These are phyloP conservation scores for Geotrichum phurueaensis DNA, from an alignment of 1,139 yeast genomes.

Conservation along the genomic window DNA sequence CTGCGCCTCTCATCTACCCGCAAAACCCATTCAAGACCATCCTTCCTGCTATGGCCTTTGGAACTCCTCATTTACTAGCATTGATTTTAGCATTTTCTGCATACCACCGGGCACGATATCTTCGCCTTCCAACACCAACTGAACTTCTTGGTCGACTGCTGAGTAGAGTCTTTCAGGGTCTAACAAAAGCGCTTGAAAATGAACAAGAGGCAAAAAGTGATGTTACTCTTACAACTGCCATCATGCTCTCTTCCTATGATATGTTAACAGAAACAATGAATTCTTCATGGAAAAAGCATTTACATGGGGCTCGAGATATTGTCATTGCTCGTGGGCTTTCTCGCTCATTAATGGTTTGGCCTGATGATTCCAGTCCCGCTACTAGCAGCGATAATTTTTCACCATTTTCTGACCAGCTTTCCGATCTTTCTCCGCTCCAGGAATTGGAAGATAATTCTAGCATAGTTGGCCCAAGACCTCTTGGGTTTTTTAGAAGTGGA, in stretches of 20 bases:
- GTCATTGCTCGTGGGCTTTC: slow-evolving; percentile 53
- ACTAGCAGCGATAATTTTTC: background rate
- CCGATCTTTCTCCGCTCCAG: background rate
- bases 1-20: slow-evolving; percentile 54
- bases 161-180: slow-evolving; percentile 52
- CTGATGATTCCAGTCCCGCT: background rate
- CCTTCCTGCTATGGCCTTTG: slow-evolving; percentile 65
- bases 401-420: background rate
- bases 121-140: slow-evolving; percentile 39
- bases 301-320: slow-evolving; percentile 64
- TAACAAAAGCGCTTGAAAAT: slow-evolving; percentile 48
- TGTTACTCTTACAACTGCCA: slow-evolving; percentile 59
- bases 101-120: slow-evolving; percentile 39
- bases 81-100: slow-evolving; percentile 65
- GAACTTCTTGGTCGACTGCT: slow-evolving; percentile 48
- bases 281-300: slow-evolving; percentile 45
- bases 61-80: slow-evolving; percentile 49
- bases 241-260: slow-evolving; percentile 59
- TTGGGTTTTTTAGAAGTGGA: slow-evolving; percentile 23
- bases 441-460: background rate
- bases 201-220: slow-evolving; percentile 53
- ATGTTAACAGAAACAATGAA: slow-evolving; percentile 40
- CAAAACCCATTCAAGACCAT: slow-evolving; percentile 64
- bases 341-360: slow-evolving; percentile 5
- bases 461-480: slow-evolving; percentile 27